Percentiles rank a stretch among this genome's conserved stretches.
Evolutionary conservation across 345 rosid genomes (phyloP).

Genomic region (Mercurialis annua): DNA sequence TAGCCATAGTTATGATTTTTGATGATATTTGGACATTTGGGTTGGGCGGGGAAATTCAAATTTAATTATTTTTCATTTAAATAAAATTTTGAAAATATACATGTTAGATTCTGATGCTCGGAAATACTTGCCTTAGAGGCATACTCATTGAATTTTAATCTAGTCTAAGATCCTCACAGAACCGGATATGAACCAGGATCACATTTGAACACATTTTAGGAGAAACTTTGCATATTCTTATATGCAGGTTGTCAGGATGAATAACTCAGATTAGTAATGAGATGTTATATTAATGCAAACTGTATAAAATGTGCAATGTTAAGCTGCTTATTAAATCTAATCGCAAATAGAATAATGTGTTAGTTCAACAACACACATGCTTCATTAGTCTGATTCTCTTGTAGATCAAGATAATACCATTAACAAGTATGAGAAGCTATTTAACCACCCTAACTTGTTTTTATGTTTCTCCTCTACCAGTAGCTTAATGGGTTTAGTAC

Average conservation of each 20-base stretch:
- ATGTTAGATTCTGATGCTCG: constrained; percentile 12
- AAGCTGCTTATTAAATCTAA: neutral
- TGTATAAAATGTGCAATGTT: neutral
- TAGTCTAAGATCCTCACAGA: neutral
- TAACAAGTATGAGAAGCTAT: neutral
- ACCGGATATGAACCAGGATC: neutral
- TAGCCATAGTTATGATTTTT: neutral
- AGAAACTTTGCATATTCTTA: neutral
- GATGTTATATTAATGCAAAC: neutral
- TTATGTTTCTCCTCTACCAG: neutral
- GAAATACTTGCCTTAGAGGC: constrained; percentile 1
- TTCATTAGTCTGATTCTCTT: neutral
- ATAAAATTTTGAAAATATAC: neutral
- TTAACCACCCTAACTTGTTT: neutral
- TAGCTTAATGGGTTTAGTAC: neutral
- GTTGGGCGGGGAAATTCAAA: neutral
- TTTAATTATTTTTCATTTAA: neutral
- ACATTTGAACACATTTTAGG: neutral
- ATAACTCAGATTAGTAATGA: neutral
- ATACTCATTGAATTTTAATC: neutral
- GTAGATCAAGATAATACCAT: neutral
- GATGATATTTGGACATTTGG: neutral
- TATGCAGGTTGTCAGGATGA: neutral
- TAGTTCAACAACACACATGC: neutral
- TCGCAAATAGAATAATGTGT: neutral